A percentile compares a stretch with the other conserved stretches of the same genome.
phyloP scores from a whole-genome alignment of 108 stramenopile genomes.

The Epithemia pelagica region DNA sequence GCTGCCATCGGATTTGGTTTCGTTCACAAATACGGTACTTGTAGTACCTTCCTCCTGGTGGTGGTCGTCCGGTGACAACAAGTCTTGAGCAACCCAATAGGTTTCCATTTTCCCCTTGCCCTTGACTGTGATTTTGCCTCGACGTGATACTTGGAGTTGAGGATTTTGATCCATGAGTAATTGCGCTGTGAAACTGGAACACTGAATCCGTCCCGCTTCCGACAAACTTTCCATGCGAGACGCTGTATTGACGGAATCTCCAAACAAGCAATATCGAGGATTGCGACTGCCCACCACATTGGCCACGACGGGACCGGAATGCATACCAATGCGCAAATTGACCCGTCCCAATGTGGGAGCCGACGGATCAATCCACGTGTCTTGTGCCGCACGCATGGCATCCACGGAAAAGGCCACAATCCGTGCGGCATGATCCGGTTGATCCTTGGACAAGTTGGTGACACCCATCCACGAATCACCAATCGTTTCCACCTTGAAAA shows the following conservation, averaged over 20 bases:
- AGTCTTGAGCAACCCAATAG: constrained; percentile 18
- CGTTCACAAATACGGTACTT: background rate
- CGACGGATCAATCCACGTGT: constrained; percentile 28
- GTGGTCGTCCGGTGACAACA: background rate
- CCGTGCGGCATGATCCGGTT: constrained; percentile 57
- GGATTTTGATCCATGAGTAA: constrained; percentile 27
- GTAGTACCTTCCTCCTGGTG: background rate
- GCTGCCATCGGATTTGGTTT: background rate
- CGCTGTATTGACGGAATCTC: constrained; percentile 71
- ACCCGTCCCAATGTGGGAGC: constrained; percentile 25
- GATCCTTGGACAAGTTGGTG: constrained; percentile 47
- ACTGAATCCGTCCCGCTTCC: constrained; percentile 28
- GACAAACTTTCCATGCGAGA: constrained; percentile 45
- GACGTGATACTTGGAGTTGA: constrained; percentile 14
- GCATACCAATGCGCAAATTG: constrained; percentile 42
- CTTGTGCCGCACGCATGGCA: constrained; percentile 31
- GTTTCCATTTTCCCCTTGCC: constrained; percentile 55
- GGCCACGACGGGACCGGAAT: constrained; percentile 62
- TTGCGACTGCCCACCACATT: constrained; percentile 62
- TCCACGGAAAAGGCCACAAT: constrained; percentile 59
- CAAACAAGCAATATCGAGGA: constrained; percentile 69
- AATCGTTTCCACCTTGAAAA: constrained; percentile 76
- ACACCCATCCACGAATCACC: constrained; percentile 62
- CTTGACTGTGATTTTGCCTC: constrained; percentile 44
- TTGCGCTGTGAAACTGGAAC: constrained; percentile 29